These are phyloP conservation scores for Cladosporium halotolerans DNA, from an alignment of 2,329 filamentous ascomycete genomes.

Conservation along the genomic window DNA sequence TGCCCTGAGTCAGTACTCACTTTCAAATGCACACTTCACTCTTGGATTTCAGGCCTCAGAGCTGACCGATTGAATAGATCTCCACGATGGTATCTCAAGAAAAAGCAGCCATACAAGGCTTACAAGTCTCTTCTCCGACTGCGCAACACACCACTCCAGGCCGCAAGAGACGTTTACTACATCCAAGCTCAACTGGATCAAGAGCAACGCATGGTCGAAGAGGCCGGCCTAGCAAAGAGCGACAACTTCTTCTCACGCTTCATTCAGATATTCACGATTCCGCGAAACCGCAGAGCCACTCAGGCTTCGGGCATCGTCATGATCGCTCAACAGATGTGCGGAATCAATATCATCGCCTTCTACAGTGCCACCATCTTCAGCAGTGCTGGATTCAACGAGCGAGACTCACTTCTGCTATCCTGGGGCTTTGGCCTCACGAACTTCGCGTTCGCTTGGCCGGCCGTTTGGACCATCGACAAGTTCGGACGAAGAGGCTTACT, in stretches of 20 bases:
- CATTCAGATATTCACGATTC: constrained; percentile 60
- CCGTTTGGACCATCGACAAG: constrained; percentile 53
- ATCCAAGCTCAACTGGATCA: constrained; percentile 32
- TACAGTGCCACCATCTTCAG: constrained; percentile 25
- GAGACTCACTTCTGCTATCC: constrained; percentile 47
- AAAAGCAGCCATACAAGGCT: constrained; percentile 33
- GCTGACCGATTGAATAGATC: constrained; percentile 4
- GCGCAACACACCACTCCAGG: constrained; percentile 35
- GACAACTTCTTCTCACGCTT: constrained; percentile 37
- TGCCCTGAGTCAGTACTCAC: constrained; percentile 16
- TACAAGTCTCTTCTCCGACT: constrained; percentile 35
- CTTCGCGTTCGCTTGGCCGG: constrained; percentile 50
- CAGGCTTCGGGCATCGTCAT: constrained; percentile 73
- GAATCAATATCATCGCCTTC: constrained; percentile 15
- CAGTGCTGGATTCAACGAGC: constrained; percentile 30
- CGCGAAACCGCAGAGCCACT: constrained; percentile 64
- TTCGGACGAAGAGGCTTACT: constrained; percentile 49
- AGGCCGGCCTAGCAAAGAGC: constrained; percentile 26
- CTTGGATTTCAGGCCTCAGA: neutral
- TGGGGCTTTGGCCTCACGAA: constrained; percentile 54
- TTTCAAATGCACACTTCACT: neutral
- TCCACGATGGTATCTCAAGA: constrained; percentile 37
- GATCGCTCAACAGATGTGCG: constrained; percentile 60
- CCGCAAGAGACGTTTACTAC: constrained; percentile 39
- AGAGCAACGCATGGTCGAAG: constrained; percentile 24